phyloP scores from a whole-genome alignment of 2,329 filamentous ascomycete species.

The Beauveria sp. region DNA sequence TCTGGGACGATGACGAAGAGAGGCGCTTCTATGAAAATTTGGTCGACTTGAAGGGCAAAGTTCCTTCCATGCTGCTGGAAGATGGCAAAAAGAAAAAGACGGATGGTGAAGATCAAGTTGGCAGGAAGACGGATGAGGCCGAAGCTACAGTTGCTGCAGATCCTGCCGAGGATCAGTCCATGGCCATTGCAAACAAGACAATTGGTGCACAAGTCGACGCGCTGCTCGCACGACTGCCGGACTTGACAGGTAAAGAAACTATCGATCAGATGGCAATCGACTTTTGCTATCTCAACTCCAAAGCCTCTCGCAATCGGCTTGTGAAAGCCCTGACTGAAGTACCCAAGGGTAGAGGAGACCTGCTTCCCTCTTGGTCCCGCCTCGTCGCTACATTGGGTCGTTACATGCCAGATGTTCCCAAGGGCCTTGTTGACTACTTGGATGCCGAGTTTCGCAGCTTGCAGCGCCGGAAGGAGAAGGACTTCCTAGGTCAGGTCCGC shows the following conservation, averaged over 20 bases:
- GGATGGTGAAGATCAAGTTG: conserved; percentile 73
- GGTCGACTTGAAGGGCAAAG: conserved; percentile 89
- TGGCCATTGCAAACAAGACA: conserved; percentile 93
- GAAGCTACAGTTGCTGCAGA: conserved; percentile 41
- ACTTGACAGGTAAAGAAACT: conserved; percentile 82
- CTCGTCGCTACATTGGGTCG: conserved; percentile 87
- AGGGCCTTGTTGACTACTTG: conserved; percentile 82
- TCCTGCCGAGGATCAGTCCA: conserved; percentile 74
- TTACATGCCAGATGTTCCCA: conserved; percentile 91
- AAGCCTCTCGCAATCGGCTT: conserved; percentile 89
- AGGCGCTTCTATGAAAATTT: conserved; percentile 96
- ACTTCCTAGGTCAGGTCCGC: conserved; percentile 89
- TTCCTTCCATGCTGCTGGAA: conserved; percentile 87
- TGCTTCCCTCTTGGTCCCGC: conserved; percentile 86
- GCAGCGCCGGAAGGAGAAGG: conserved; percentile 94
- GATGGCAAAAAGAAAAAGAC: conserved; percentile 90
- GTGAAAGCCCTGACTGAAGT: conserved; percentile 91
- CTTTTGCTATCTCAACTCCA: conserved; percentile 97
- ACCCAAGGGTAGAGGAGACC: conserved; percentile 85
- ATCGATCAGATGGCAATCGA: conserved; percentile 92
- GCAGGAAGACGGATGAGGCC: conserved; percentile 59
- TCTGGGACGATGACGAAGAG: conserved; percentile 98
- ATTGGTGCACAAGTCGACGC: conserved; percentile 96
- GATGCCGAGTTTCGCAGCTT: conserved; percentile 96
- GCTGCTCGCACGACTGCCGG: conserved; percentile 77